Percentiles rank a stretch among this genome's conserved stretches.
Evolutionary conservation across 129 eudicot species (phyloP).

Genomic region (Pseudognaphalium luteoalbum): DNA sequence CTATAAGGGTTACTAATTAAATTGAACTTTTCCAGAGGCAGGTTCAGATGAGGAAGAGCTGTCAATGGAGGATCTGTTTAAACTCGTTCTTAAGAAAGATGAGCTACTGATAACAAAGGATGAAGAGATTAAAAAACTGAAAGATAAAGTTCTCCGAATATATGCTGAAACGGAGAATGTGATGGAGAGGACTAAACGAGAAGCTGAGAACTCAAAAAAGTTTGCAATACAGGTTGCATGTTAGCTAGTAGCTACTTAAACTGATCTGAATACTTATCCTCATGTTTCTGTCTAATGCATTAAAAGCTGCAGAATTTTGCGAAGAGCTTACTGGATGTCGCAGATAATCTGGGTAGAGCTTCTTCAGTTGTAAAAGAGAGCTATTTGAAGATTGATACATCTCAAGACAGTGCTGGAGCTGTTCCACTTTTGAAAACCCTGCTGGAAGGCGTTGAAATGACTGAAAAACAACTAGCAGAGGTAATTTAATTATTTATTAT

Average conservation of each 20-base stretch:
- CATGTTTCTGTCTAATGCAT: neutral
- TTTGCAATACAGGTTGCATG: constrained; percentile 74
- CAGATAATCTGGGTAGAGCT: constrained; percentile 77
- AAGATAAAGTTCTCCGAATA: constrained; percentile 64
- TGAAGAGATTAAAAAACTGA: constrained; percentile 52
- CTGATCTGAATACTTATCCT: neutral
- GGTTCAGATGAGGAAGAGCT: constrained; percentile 58
- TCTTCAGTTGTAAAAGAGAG: constrained; percentile 75
- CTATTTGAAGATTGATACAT: constrained; percentile 59
- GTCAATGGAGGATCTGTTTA: constrained; percentile 67
- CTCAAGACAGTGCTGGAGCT: constrained; percentile 69
- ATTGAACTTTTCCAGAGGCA: constrained; percentile 33
- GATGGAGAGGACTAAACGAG: constrained; percentile 72
- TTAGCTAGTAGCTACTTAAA: neutral
- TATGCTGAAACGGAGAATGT: constrained; percentile 83
- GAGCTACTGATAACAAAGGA: constrained; percentile 43
- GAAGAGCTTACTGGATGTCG: constrained; percentile 74
- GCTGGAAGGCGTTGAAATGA: constrained; percentile 93
- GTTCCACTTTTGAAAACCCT: constrained; percentile 71
- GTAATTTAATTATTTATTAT: constrained; percentile 30
- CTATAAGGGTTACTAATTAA: constrained; percentile 23
- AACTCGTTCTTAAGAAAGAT: constrained; percentile 64
- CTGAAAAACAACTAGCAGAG: constrained; percentile 80
- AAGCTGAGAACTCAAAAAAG: constrained; percentile 74
- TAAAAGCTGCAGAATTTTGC: constrained; percentile 65